Evolutionary conservation across 345 rosid species (phyloP).

Genomic region (Rhodamnia argentea): DNA sequence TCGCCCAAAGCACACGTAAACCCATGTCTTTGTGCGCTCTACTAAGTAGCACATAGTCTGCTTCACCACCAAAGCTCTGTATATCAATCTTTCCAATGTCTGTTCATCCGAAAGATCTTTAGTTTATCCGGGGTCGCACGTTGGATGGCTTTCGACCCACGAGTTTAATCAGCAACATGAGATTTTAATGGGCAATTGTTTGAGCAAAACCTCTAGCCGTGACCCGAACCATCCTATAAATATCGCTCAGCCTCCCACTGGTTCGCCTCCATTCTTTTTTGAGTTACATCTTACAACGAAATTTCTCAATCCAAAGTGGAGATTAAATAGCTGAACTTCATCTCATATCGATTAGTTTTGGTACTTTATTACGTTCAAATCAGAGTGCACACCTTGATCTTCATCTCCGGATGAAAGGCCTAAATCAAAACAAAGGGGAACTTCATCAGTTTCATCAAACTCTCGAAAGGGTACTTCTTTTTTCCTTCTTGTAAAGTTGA

Average conservation of each 20-base stretch:
- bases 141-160: neutral
- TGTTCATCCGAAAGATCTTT: neutral
- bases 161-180: neutral
- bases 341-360: neutral
- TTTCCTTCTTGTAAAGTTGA: no score
- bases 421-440: neutral
- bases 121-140: neutral
- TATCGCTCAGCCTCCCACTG: neutral
- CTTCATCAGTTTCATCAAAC: neutral
- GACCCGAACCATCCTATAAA: neutral
- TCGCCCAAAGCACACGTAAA: neutral
- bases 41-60: neutral
- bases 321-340: neutral
- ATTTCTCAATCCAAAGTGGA: neutral
- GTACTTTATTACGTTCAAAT: neutral
- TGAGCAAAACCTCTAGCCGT: neutral
- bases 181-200: neutral
- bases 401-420: neutral
- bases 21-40: neutral
- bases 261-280: neutral
- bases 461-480: neutral
- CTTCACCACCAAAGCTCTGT: neutral
- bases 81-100: neutral
- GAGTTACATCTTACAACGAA: neutral
- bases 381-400: neutral